These are phyloP conservation scores for Perkinsus marinus DNA, from an alignment of 169 alveolate genomes.

Conservation along the genomic window DNA sequence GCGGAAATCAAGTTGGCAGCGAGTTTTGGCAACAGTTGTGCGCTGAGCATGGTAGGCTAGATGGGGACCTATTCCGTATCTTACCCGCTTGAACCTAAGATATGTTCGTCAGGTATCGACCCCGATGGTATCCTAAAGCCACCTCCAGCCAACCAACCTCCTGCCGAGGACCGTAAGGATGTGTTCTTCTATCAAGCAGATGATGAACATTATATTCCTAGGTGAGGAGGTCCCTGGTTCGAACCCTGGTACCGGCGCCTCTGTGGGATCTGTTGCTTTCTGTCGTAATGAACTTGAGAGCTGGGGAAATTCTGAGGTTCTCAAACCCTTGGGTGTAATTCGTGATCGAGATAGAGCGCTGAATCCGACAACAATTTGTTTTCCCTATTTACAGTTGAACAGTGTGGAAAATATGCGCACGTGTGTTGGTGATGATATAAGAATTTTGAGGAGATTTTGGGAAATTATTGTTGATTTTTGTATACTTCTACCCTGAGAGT, in stretches of 20 bases:
- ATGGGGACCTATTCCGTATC: not conserved
- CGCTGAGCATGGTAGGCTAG: conserved; percentile 89
- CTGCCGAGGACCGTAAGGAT: conserved; percentile 88
- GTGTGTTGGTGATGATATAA: too few relatives aligned
- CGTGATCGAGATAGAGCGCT: too few relatives aligned
- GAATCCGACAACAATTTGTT: too few relatives aligned
- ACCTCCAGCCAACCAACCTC: conserved; percentile 33
- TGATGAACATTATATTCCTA: conserved; percentile 72
- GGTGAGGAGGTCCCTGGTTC: not conserved
- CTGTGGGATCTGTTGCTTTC: too few relatives aligned
- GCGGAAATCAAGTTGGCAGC: conserved; percentile 97
- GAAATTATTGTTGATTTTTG: too few relatives aligned
- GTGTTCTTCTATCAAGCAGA: conserved; percentile 92
- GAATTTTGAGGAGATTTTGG: too few relatives aligned
- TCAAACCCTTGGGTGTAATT: too few relatives aligned
- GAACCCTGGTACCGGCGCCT: not conserved
- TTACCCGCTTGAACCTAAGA: conserved; percentile 34
- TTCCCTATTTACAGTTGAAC: too few relatives aligned
- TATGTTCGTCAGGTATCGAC: not conserved
- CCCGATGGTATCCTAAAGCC: conserved; percentile 24
- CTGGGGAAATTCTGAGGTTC: too few relatives aligned
- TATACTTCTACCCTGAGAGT: too few relatives aligned
- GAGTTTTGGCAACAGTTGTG: conserved; percentile 98
- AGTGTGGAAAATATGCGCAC: too few relatives aligned
- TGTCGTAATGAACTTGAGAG: too few relatives aligned